Evolutionary conservation across 2,329 filamentous ascomycete genomes (phyloP).

Genomic region (Calonectria crousiana): DNA sequence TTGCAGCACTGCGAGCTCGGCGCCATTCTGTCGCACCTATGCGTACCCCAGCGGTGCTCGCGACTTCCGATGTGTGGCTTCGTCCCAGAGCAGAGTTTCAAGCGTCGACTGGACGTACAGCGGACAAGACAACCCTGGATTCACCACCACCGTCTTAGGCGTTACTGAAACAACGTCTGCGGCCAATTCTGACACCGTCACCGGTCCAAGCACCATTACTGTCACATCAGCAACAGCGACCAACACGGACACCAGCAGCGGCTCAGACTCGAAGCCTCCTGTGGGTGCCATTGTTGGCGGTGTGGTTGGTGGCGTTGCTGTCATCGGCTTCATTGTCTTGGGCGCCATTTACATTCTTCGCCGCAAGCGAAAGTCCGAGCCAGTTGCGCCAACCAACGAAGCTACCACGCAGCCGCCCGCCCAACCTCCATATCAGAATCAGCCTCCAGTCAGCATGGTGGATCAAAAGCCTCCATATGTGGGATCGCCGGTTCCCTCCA

Average conservation of each 20-base stretch:
- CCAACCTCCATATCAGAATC: not conserved
- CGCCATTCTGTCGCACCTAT: conserved; percentile 24
- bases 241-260: not conserved
- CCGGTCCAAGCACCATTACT: not conserved
- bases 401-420: not conserved
- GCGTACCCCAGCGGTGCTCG: conserved; percentile 21
- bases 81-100: conserved; percentile 11
- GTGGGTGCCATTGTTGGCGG: not conserved
- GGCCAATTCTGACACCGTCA: not conserved
- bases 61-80: conserved; percentile 14
- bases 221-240: not conserved
- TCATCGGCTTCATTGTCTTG: not conserved
- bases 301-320: not conserved
- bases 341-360: not conserved
- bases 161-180: not conserved
- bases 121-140: conserved; percentile 13
- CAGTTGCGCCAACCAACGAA: not conserved
- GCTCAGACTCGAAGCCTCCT: not conserved
- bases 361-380: not conserved
- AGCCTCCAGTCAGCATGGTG: not conserved
- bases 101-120: conserved; percentile 23
- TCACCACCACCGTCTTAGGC: not conserved
- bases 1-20: conserved; percentile 15
- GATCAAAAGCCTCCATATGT: not conserved
- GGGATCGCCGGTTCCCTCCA: not conserved